Percentiles rank a stretch among this genome's conserved stretches.
Conservation (phyloP, 1,284 basidiomycete genomes). For the Anthracocystis panici-leucophaei region DNA sequence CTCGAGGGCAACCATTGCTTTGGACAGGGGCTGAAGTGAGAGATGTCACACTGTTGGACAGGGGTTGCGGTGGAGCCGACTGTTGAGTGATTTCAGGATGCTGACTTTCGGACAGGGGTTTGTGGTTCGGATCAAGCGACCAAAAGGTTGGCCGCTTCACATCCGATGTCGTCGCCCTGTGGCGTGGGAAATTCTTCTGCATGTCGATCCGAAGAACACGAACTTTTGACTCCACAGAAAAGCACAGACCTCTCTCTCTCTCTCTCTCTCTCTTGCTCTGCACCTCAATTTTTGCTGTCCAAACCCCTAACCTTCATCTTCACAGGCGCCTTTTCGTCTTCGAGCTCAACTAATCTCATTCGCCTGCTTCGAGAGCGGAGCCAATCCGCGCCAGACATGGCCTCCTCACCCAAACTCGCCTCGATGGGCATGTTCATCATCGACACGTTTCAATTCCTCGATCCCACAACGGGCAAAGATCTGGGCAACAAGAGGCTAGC, state of each 20-base stretch:
- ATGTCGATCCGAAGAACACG: slow-evolving; percentile 1
- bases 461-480: slow-evolving; percentile 23
- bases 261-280: too few species aligned
- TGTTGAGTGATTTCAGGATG: background rate
- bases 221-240: background rate
- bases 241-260: slow-evolving; percentile 3
- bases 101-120: slow-evolving; percentile 8
- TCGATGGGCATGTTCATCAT: slow-evolving; percentile 62
- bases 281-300: background rate
- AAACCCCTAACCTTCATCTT: background rate
- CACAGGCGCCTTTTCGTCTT: background rate
- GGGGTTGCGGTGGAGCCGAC: slow-evolving; percentile 2
- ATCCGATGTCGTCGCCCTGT: background rate
- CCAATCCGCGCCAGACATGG: background rate
- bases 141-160: background rate
- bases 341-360: background rate
- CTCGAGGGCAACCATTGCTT: too few species aligned
- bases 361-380: background rate
- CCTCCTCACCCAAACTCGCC: slow-evolving; percentile 15
- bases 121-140: slow-evolving; percentile 14
- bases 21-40: background rate
- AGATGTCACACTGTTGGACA: background rate
- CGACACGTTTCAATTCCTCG: slow-evolving; percentile 48
- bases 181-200: background rate
- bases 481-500: slow-evolving; percentile 40